Percentiles rank a stretch among this genome's conserved stretches.
phyloP scores from a whole-genome alignment of 2,329 filamentous ascomycete species.

The Aspergillus neotritici region DNA sequence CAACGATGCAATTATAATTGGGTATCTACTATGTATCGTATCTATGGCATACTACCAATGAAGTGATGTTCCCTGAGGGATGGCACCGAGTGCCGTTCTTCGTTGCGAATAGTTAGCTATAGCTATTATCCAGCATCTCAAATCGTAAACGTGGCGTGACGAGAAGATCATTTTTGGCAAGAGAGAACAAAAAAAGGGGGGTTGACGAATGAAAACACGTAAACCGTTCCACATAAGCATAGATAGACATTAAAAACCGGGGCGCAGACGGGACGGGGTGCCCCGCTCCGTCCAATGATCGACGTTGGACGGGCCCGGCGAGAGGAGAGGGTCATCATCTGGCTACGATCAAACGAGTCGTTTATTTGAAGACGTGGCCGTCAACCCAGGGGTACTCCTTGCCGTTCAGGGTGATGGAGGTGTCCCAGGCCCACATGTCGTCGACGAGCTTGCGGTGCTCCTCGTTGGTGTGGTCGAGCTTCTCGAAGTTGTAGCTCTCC shows the following conservation, averaged over 20 bases:
- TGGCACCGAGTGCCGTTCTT: conserved; percentile 4
- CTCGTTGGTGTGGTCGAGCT: conserved; percentile 82
- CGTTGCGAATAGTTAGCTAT: conserved; percentile 10
- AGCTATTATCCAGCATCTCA: conserved; percentile 16
- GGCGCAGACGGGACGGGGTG: not conserved
- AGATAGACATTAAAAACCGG: conserved; percentile 11
- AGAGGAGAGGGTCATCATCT: conserved; percentile 12
- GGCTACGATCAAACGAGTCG: conserved; percentile 15
- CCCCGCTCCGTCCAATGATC: not conserved
- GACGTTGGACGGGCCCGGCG: not conserved
- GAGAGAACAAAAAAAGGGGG: conserved; percentile 4
- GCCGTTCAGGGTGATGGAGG: conserved; percentile 69
- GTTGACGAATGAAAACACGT: conserved; percentile 13
- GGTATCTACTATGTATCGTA: no score
- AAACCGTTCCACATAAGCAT: conserved; percentile 17
- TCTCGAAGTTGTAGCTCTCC: conserved; percentile 94
- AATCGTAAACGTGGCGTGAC: conserved; percentile 16
- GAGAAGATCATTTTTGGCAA: conserved; percentile 1
- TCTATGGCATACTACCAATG: not conserved
- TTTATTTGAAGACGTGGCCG: conserved; percentile 99
- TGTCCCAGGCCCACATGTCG: conserved; percentile 88
- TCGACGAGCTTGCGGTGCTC: conserved; percentile 84
- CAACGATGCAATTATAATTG: no score
- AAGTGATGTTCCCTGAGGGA: no score
- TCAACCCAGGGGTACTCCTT: conserved; percentile 85